Base-by-base conservation (phyloP, 2,329 filamentous ascomycete genomes). In the Ophiostoma montium region DNA sequence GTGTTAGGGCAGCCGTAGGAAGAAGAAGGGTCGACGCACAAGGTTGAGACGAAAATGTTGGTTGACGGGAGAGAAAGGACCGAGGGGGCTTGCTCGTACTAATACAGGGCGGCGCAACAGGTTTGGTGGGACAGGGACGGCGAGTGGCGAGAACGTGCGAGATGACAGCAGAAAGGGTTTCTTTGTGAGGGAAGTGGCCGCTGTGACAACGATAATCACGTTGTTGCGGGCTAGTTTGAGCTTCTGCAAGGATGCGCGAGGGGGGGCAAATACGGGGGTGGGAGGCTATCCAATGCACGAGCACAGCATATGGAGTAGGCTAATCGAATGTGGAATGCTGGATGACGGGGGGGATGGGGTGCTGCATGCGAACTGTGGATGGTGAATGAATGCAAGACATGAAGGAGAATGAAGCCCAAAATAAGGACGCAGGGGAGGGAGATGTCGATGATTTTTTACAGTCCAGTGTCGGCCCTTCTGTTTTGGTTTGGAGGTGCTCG, bases 91-190 rank as follows among this genome's bases (percentile, higher is more conserved):
- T n/a, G n/a, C n/a, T 42, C 36, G 43, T 50, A 32, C 44, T 52
- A 49, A 50, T 46, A 48, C 44, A 23, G 13, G 21, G n/a, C 13
- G 30, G 27, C 39, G 36, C 21, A 23, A 16, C 23, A 31, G 23
- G 13, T 30, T 30, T n/a, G 15, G 39, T 42, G 47, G 41, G 43
- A 38, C 35, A 38, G n/a, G 13, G 32, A 21, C 32, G n/a, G 41
- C n/a, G 33, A 33, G 49, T 51, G 49, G 49, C 49, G 41, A 48
- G 46, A 51, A 48, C 39, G 45, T 33, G 18, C 32, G 9, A 46
- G 11, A 48, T 19, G 49, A 50, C 42, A 23, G 30, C 39, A 15
- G 38, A 23, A n/a, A n/a, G 8, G n/a, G n/a, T n/a, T n/a, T 45
- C 32, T n/a, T 31, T 13, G 41, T 35, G 5, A 27, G 23, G n/a